Base-by-base conservation (phyloP, 805 yeast genomes). In the Schwanniomyces sp. region DNA sequence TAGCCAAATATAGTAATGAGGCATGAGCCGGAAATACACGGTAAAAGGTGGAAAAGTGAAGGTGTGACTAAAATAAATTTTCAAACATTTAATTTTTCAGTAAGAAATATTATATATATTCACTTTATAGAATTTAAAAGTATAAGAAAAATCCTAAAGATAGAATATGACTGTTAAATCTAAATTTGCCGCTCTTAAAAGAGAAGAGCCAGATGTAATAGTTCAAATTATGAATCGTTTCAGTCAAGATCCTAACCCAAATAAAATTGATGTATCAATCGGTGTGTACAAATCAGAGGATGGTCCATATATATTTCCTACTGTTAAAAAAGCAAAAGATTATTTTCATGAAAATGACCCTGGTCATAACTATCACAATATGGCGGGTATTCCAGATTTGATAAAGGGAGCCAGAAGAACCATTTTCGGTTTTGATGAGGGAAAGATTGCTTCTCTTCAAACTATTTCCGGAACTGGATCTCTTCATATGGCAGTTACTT, bases 281-380 rank as follows among this genome's bases (percentile, higher is more conserved):
- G 79, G 79, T 11, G 78, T 75, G n/a, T 74, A 73, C 59, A 72
- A 72, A 46, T 66, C 69, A 28, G 75, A 67, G 44, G 57, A 59
- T 14, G 76, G 76, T 2, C 53, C 60, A n/a, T 69, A 63, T 54
- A 58, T 66, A 8, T 70, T 73, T 51, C 77, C 77, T 12, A 56
- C 69, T 29, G 74, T 74, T 25, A 52, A 56, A 21, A 52, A 55
- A 43, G 76, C 78, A 41, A 73, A 74, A 52, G 52, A 60, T 36
- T 50, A 51, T 16, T 61, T 74, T 39, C 52, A 53, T 36, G 50
- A 54, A 10, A 60, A 69, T 39, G 75, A 72, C 48, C 74, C 75
- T 3, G 78, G 78, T 30, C 78, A 74, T 54, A 68, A 72, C 57
- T 75, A 75, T 61, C 73, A 73, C 45, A 59, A 55, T 48, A 71